These are phyloP conservation scores for Neonectria sp. DNA, from an alignment of 2,329 filamentous ascomycete genomes.

Conservation along the genomic window DNA sequence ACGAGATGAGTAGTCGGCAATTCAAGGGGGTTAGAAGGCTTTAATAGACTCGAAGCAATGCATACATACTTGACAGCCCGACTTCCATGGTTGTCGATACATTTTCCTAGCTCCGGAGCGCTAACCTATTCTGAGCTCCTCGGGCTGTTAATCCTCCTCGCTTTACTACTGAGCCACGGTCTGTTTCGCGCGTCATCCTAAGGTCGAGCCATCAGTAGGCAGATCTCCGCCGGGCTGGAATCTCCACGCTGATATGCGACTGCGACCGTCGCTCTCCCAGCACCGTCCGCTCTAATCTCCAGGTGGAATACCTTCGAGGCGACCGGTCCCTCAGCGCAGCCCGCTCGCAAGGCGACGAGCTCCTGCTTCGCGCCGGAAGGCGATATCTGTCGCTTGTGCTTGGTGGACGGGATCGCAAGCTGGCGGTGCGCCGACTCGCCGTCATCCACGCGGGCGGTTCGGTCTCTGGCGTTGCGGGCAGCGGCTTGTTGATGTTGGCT, in stretches of 20 bases:
- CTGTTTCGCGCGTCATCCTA: neutral
- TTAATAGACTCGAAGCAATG: neutral
- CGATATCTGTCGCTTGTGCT: neutral
- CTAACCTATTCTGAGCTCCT: no score
- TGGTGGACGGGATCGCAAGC: neutral
- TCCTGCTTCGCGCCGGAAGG: constrained; percentile 5
- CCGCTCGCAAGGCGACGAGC: constrained; percentile 5
- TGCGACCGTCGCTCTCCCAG: neutral
- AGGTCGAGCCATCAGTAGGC: neutral
- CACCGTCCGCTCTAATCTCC: neutral
- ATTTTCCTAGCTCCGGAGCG: neutral
- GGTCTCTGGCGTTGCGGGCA: constrained; percentile 50
- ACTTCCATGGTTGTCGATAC: neutral
- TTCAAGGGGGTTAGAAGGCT: no score
- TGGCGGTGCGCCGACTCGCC: neutral
- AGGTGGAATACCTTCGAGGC: neutral
- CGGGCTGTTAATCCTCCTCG: no score
- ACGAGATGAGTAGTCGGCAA: neutral
- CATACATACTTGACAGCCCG: neutral
- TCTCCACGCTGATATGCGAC: constrained; percentile 4
- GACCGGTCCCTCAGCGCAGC: constrained; percentile 4
- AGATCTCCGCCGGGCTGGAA: constrained; percentile 1
- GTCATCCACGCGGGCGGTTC: constrained; percentile 42
- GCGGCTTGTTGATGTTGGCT: constrained; percentile 45
- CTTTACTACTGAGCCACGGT: no score